Conservation (phyloP, 225 moss, liverwort and hornwort species). For the Sphagnum tenellum region DNA sequence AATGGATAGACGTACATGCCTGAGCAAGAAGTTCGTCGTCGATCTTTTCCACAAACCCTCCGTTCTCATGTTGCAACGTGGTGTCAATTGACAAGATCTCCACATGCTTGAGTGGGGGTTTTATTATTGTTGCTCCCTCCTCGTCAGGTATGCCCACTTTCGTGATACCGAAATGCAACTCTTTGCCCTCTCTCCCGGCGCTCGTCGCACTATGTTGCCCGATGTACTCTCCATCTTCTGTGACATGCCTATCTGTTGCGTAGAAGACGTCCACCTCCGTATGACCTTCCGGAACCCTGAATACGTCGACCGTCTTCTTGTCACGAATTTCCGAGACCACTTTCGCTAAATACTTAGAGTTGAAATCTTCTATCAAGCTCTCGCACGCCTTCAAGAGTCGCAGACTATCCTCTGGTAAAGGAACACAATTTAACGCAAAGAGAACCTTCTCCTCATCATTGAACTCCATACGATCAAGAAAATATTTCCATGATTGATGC, state of each 20-base stretch:
- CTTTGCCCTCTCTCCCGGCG: neutral
- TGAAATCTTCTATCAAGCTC: neutral
- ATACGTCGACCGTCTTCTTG: neutral
- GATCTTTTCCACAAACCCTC: no score
- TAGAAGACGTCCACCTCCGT: conserved; percentile 11
- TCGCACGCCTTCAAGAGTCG: neutral
- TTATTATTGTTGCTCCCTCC: no score
- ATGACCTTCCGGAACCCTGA: neutral
- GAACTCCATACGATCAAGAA: conserved; percentile 1
- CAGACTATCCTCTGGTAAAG: neutral
- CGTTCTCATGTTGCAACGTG: neutral
- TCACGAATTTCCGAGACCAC: no score
- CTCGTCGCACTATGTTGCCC: conserved; percentile 1
- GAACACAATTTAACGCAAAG: neutral
- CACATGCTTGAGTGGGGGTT: conserved; percentile 14
- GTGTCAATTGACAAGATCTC: conserved; percentile 11
- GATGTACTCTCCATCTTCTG: conserved; percentile 16
- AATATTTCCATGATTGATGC: conserved; percentile 10
- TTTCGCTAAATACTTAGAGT: no score
- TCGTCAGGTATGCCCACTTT: conserved; percentile 12
- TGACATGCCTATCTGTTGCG: conserved; percentile 21
- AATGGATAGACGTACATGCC: no score
- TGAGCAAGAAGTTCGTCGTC: no score
- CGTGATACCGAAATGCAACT: conserved; percentile 12
- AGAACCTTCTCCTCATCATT: conserved; percentile 2